Evolutionary conservation across 2,329 filamentous ascomycete genomes (phyloP), one percentile per base, ranked within the genome.

Genomic region (Pseudogymnoascus sp.): DNA sequence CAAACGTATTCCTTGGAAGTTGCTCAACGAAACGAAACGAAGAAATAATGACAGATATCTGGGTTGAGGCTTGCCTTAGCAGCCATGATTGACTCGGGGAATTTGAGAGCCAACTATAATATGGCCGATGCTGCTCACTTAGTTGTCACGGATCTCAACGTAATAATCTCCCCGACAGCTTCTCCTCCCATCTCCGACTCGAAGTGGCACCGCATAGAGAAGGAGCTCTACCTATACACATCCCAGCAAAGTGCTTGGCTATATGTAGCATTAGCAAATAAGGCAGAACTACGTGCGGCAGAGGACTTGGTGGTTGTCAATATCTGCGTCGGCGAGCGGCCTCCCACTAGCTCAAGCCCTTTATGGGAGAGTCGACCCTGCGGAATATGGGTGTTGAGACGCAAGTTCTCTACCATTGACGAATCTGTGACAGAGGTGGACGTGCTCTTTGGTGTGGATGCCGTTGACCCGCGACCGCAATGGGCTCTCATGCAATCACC

Each of bases 391-490:
- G 75, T 90, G 64, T 81, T 86, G 71, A 68, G 67, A 66, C 66
- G 65, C 61, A 60, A 46, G 11, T 75, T 68, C 64, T 61, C 64
- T 65, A 82, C 81, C 6, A 79, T 81, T 59, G 28, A 68, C 53
- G 63, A 67, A 62, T 82, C 82, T 8, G 79, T 89, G 56, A 90
- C 87, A 2, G 84, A 83, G 6, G 78, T 89, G 6, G 87, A 89
- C 72, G 80, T 89, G 26, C 75, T 91, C 19, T 89, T 89, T 72
- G 84, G 86, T 50, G 77, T 84, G 5, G 85, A 89, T 76, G 92
- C 92, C 6, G 90, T 91, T 59, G 93, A 98, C 72, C 92, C 90
- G 6, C 86, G 93, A 62, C 84, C 86, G 1, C 89, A 89, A 50
- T 97, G 93, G 93, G 63, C 68, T 70, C 72, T 76, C 56, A 69